Evolutionary conservation across 2,329 filamentous ascomycete species (phyloP).

Genomic region (Penicillium concentricum): DNA sequence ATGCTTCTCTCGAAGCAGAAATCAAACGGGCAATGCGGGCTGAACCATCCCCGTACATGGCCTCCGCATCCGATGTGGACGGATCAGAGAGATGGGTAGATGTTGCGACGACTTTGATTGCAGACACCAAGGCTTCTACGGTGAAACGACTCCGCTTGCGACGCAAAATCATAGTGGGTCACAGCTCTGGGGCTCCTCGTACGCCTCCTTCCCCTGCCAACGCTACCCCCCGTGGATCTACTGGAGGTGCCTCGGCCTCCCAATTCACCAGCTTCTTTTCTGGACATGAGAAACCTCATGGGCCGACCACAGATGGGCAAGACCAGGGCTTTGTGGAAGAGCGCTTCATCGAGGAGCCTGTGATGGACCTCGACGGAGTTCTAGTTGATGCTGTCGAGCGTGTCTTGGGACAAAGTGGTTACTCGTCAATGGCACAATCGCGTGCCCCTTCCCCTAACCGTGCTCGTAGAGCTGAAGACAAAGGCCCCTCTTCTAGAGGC

Average conservation of each 20-base stretch:
- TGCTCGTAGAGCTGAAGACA: constrained; percentile 33
- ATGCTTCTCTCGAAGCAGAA: constrained; percentile 52
- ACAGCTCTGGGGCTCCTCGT: constrained; percentile 18
- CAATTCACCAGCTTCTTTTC: constrained; percentile 31
- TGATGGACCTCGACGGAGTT: constrained; percentile 59
- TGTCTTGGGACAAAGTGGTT: constrained; percentile 48
- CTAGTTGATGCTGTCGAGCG: constrained; percentile 59
- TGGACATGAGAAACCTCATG: constrained; percentile 25
- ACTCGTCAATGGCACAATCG: constrained; percentile 43
- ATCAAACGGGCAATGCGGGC: constrained; percentile 57
- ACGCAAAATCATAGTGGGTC: constrained; percentile 42
- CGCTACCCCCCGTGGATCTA: constrained; percentile 27
- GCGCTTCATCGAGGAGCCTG: constrained; percentile 52
- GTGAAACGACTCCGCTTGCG: constrained; percentile 57
- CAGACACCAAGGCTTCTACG: constrained; percentile 54
- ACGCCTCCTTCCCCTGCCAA: constrained; percentile 22
- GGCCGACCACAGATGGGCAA: constrained; percentile 17
- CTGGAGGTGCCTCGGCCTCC: constrained; percentile 24
- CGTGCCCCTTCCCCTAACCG: constrained; percentile 43
- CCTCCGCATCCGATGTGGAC: constrained; percentile 35
- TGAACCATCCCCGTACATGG: constrained; percentile 48
- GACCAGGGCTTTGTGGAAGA: constrained; percentile 45
- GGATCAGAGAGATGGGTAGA: constrained; percentile 53
- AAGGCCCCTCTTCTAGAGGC: constrained; percentile 21
- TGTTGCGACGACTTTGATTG: constrained; percentile 57